Base-by-base conservation (phyloP, 2,329 filamentous ascomycete genomes). In the Paracamarosporium sp. region DNA sequence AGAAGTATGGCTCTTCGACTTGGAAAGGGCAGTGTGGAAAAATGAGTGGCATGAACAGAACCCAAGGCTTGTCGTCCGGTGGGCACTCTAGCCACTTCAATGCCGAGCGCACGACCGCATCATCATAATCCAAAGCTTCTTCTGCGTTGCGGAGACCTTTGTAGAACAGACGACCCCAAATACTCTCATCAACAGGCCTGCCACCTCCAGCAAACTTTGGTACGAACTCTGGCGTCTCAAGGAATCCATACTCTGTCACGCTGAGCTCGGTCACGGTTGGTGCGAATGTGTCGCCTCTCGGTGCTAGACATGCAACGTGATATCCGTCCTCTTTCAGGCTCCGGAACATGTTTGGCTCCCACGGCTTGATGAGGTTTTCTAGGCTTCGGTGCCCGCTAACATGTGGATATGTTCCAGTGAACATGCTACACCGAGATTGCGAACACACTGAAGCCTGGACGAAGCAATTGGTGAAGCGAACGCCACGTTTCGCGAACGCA, bases 1-100 rank as follows among this genome's bases (percentile, higher is more conserved):
- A 79, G 55, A 82, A 81, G 53, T 77, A 82, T 0, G 80, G 80
- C 64, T 82, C 80, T 55, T 83, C 81, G 1, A 82, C 79, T 22
- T 78, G 71, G 33, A 82, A 82, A 0, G 80, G 80, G n/a, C 77
- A 80, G 59, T 82, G 78, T 0, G 81, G 79, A 57, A 82, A 81
- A 5, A 79, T 61, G 0, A 81, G 63, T 0, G 79, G 78, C 72
- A 81, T 67, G 53, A 79, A 81, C 0, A 81, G 57, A 0, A 80
- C 75, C 78, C 77, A 81, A 1, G 79, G 79, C 56, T 74, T 74
- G 31, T 60, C 31, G 47, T 79, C 73, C 0, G 81, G 80, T 0
- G 79, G 80, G 17, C 71, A 74, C 17, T 80, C 76, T 0, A 82
- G 66, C 80, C 80, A 83, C 7, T 72, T 74, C 33, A 81, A 43